These are phyloP conservation scores for Trichosporon sp. DNA, from an alignment of 1,284 basidiomycete species.

Conservation along the genomic window DNA sequence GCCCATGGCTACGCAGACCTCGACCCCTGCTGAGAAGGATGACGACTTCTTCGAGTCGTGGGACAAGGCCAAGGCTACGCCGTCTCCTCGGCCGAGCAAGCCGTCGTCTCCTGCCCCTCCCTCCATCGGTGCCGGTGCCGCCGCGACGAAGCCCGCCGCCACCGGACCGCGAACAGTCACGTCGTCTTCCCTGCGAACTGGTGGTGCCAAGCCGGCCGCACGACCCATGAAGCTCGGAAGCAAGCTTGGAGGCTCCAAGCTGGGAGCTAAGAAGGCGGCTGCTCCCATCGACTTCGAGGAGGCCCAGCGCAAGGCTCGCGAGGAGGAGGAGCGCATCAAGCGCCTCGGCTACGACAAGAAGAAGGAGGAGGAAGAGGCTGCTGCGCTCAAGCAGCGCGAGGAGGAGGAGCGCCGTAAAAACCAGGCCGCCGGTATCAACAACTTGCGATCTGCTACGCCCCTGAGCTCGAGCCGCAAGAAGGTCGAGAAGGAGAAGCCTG, in stretches of 20 bases:
- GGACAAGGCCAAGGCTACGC: slow-evolving; percentile 67
- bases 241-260: slow-evolving; percentile 62
- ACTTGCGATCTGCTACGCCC: slow-evolving; percentile 29
- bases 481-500: slow-evolving; percentile 46
- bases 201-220: slow-evolving; percentile 53
- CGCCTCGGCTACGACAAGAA: slow-evolving; percentile 85
- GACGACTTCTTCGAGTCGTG: slow-evolving; percentile 93
- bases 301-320: slow-evolving; percentile 80
- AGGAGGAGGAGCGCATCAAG: slow-evolving; percentile 80
- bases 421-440: slow-evolving; percentile 52
- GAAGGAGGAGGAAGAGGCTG: slow-evolving; percentile 67
- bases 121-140: slow-evolving; percentile 46
- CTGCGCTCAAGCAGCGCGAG: slow-evolving; percentile 56
- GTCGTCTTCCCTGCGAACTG: slow-evolving; percentile 57
- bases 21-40: slow-evolving; percentile 56
- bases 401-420: slow-evolving; percentile 64
- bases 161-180: slow-evolving; percentile 57
- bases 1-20: slow-evolving; percentile 58
- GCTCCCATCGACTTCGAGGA: slow-evolving; percentile 84
- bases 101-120: slow-evolving; percentile 43
- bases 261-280: slow-evolving; percentile 80
- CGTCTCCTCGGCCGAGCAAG: slow-evolving; percentile 41
- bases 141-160: slow-evolving; percentile 16
- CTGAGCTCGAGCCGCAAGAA: slow-evolving; percentile 34
- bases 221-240: slow-evolving; percentile 65